A percentile compares a stretch with the other conserved stretches of the same genome.
Conservation (phyloP, 2,329 filamentous ascomycete genomes). For the Neonectria sp. region DNA sequence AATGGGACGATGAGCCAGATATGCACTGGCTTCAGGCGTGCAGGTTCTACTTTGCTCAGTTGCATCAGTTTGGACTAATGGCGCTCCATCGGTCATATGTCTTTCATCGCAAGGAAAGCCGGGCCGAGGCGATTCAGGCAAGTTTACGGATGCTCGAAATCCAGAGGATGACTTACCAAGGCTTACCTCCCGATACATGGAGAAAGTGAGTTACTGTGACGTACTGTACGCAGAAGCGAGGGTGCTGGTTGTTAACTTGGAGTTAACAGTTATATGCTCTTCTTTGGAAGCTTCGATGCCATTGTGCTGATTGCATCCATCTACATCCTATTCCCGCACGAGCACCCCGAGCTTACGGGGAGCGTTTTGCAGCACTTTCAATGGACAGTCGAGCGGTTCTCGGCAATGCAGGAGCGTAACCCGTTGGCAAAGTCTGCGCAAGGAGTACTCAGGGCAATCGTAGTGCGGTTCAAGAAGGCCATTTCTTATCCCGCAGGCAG, state of each 20-base stretch:
- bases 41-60: conserved; percentile 64
- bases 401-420: conserved; percentile 69
- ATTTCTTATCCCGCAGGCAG: conserved; percentile 51
- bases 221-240: background rate
- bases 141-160: conserved; percentile 69
- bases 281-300: conserved; percentile 76
- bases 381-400: conserved; percentile 72
- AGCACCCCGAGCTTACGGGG: conserved; percentile 64
- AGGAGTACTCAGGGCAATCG: conserved; percentile 69
- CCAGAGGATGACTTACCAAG: conserved; percentile 66
- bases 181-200: conserved; percentile 66
- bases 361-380: conserved; percentile 69
- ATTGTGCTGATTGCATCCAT: conserved; percentile 73
- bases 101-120: conserved; percentile 68
- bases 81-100: conserved; percentile 75
- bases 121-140: conserved; percentile 70
- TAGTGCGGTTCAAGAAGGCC: conserved; percentile 67
- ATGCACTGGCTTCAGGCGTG: conserved; percentile 66
- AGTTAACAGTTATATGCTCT: conserved; percentile 63
- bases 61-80: conserved; percentile 69
- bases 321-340: conserved; percentile 72
- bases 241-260: conserved; percentile 3
- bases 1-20: conserved; percentile 68
- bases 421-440: conserved; percentile 68
- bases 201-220: conserved; percentile 51